A percentile compares a stretch with the other conserved stretches of the same genome.
These are phyloP conservation scores for Neocucurbitaria cava DNA, from an alignment of 2,329 filamentous ascomycete genomes.

Conservation along the genomic window DNA sequence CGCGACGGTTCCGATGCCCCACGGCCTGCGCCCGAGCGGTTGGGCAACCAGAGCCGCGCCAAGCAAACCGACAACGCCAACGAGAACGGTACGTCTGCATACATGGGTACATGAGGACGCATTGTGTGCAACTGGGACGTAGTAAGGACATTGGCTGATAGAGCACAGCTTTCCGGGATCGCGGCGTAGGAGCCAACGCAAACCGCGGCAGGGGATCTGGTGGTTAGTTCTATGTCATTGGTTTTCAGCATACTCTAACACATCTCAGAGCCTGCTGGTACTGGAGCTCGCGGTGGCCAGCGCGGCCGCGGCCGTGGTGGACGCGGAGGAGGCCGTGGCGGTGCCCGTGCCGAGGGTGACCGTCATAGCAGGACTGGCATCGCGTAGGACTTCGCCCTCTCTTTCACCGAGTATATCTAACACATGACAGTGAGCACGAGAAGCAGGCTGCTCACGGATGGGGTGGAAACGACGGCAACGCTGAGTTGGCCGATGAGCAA, in stretches of 20 bases:
- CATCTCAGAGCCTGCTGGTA: conserved; percentile 25
- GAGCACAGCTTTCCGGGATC: conserved; percentile 82
- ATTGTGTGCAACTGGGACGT: not conserved
- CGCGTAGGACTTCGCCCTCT: conserved; percentile 55
- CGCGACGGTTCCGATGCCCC: conserved; percentile 82
- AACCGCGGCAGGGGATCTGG: conserved; percentile 74
- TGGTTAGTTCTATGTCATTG: conserved; percentile 29
- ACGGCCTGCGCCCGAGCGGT: conserved; percentile 47
- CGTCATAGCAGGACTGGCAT: conserved; percentile 68
- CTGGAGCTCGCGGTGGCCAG: conserved; percentile 29
- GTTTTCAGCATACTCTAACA: conserved; percentile 10
- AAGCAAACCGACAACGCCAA: conserved; percentile 70
- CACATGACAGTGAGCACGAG: conserved; percentile 69
- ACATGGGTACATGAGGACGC: not conserved
- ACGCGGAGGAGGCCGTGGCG: conserved; percentile 57
- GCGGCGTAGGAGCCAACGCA: conserved; percentile 77
- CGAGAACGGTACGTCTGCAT: conserved; percentile 78
- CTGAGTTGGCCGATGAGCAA: conserved; percentile 89
- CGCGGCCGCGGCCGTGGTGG: conserved; percentile 57
- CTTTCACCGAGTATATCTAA: conserved; percentile 18
- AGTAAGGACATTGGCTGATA: conserved; percentile 25
- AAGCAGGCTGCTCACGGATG: conserved; percentile 91
- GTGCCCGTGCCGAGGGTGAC: conserved; percentile 60
- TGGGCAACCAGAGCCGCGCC: conserved; percentile 35
- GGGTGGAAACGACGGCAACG: conserved; percentile 81